Base-by-base conservation (phyloP, 2,329 filamentous ascomycete genomes). In the Calonectria pseudoturangicola region DNA sequence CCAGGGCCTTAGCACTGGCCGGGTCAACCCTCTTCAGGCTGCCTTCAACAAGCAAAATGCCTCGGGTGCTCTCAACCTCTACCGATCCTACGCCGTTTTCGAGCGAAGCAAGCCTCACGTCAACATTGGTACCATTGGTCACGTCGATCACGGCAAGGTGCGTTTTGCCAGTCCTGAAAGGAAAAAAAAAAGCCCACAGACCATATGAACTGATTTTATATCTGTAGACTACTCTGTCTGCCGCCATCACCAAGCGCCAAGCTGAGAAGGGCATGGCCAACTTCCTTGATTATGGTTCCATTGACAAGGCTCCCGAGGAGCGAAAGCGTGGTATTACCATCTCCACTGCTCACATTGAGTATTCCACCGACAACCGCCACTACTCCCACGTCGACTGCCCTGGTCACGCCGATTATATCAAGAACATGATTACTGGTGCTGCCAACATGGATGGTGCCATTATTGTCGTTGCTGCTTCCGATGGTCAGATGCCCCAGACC, bases 401-500 rank as follows among this genome's bases (percentile, higher is more conserved):
- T 72, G 97, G 97, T 88, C 97, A 99, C 93, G 97, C 97, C 87
- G 97, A 99, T 95, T 99, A 99, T 91, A 98, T 99, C 90, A 99
- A 99, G 92, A 99, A 99, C 93, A 99, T 99, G 97, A 99, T 99
- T 86, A 99, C 97, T 79, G 97, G 97, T 92, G 96, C 97, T 76
- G 96, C 97, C 82, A 98, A 95, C 90, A 99, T 99, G 97, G 97
- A 99, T 82, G 97, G 97, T 82, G 96, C 97, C 82, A 96, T 99
- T 84, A 98, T 99, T 82, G 97, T 99, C 79, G 97, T 99, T 81
- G 97, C 97, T 80, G 97, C 97, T 80, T 98, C 95, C 45, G 97
- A 99, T 85, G 97, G 97, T 84, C 97, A 99, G 89, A 99, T 99
- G 97, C 97, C 97, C 82, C 97, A 99, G 92, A 99, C 97, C 79